Conservation (phyloP, 2,329 filamentous ascomycete species). For the Aureobasidium sp. region DNA sequence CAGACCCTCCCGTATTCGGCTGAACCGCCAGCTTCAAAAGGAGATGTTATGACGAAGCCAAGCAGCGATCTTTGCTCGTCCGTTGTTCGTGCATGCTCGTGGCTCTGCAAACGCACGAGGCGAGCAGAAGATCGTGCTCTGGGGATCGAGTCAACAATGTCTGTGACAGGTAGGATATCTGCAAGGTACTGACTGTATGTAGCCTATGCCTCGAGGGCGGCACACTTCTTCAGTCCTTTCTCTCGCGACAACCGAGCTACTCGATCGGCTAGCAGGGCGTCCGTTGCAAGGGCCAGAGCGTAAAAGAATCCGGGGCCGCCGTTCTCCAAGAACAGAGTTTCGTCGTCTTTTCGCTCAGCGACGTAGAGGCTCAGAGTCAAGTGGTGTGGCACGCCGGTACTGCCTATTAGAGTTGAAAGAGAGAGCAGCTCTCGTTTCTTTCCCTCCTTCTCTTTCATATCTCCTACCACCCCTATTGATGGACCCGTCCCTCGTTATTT, state of each 20-base stretch:
- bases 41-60: conserved; percentile 62
- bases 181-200: neutral
- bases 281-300: conserved; percentile 8
- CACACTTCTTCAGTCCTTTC: neutral
- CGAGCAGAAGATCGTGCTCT: neutral
- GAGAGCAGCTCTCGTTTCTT: conserved; percentile 8
- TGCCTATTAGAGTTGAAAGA: neutral
- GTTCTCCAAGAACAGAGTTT: conserved; percentile 9
- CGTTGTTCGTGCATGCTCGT: neutral
- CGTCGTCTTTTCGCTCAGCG: conserved; percentile 3
- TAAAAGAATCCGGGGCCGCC: conserved; percentile 1
- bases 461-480: neutral
- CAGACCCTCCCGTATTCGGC: conserved; percentile 8
- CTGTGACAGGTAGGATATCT: neutral
- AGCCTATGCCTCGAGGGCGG: neutral
- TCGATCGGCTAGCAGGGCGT: neutral
- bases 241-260: neutral
- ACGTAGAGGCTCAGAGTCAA: conserved; percentile 12
- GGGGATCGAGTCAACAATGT: neutral
- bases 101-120: neutral
- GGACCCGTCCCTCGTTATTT: neutral
- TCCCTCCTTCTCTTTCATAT: conserved; percentile 3
- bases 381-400: conserved; percentile 8
- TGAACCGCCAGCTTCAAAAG: conserved; percentile 32
- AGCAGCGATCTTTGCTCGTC: conserved; percentile 14